Conservation (phyloP, 768 basidiomycete genomes). For the Agrocybe praecox region DNA sequence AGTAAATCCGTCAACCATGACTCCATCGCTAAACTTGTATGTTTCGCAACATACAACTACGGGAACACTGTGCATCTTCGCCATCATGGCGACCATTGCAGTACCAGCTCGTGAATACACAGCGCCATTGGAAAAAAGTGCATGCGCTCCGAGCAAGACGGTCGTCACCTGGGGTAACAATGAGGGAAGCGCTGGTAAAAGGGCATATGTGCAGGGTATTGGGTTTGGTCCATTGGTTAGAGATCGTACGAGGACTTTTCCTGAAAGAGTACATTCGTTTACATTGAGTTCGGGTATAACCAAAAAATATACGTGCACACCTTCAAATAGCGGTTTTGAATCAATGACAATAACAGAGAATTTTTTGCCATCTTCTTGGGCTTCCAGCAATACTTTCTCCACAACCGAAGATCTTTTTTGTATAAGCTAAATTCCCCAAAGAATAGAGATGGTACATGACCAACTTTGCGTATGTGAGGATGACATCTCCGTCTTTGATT, state of each 20-base stretch:
- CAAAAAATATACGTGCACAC: slow-evolving; percentile 32
- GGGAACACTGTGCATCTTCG: slow-evolving; percentile 84
- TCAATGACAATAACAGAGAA: slow-evolving; percentile 95
- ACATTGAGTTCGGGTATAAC: background rate
- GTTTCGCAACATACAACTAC: slow-evolving; percentile 98
- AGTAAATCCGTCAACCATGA: slow-evolving; percentile 92
- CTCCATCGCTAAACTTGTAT: slow-evolving; percentile 94
- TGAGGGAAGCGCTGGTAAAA: slow-evolving; percentile 84
- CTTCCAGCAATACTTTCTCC: slow-evolving; percentile 82
- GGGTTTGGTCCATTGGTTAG: slow-evolving; percentile 58
- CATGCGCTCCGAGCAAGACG: slow-evolving; percentile 91
- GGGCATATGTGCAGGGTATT: slow-evolving; percentile 88
- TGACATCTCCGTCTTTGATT: slow-evolving; percentile 91
- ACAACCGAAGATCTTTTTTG: slow-evolving; percentile 85
- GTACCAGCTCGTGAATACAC: slow-evolving; percentile 95
- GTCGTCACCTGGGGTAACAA: slow-evolving; percentile 81
- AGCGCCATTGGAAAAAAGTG: slow-evolving; percentile 92
- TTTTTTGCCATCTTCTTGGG: slow-evolving; percentile 69
- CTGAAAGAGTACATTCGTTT: slow-evolving; percentile 37
- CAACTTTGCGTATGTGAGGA: slow-evolving; percentile 92
- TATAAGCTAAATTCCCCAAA: background rate
- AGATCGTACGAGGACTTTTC: slow-evolving; percentile 74
- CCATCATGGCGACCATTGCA: slow-evolving; percentile 96
- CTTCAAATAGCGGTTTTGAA: slow-evolving; percentile 93
- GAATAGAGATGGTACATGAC: slow-evolving; percentile 11